Conservation (phyloP, 805 yeast species). For the Yarrowia hollandica region DNA sequence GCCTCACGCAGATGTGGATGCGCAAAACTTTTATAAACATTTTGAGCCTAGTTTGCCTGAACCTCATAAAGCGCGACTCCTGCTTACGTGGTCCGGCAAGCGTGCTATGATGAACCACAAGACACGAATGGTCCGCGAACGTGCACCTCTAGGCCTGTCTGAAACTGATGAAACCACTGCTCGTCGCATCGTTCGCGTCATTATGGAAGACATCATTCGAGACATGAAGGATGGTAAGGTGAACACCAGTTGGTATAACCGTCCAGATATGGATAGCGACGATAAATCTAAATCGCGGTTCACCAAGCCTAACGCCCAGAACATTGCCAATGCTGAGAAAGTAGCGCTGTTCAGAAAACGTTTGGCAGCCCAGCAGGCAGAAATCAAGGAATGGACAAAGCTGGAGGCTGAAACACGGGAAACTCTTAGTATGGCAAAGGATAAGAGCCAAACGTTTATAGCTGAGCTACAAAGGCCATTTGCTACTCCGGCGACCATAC, state of each 20-base stretch:
- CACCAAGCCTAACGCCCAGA: constrained; percentile 57
- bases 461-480: not conserved
- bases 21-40: constrained; percentile 58
- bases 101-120: constrained; percentile 19
- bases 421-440: not conserved
- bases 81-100: constrained; percentile 56
- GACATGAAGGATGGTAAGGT: constrained; percentile 62
- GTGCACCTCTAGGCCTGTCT: constrained; percentile 36
- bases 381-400: constrained; percentile 51
- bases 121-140: constrained; percentile 52
- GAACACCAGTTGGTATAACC: constrained; percentile 67
- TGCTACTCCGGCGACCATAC: not conserved
- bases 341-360: constrained; percentile 50
- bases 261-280: constrained; percentile 39
- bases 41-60: constrained; percentile 64
- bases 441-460: not conserved
- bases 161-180: constrained; percentile 38
- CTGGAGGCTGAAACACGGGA: constrained; percentile 9
- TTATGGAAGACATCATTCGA: constrained; percentile 60
- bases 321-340: constrained; percentile 52
- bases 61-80: constrained; percentile 70
- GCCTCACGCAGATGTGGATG: constrained; percentile 64
- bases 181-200: constrained; percentile 53
- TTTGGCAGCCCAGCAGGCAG: constrained; percentile 48
- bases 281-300: constrained; percentile 36